phyloP scores from a whole-genome alignment of 805 yeast species.

The Vanderwaltozyma tropicalis region DNA sequence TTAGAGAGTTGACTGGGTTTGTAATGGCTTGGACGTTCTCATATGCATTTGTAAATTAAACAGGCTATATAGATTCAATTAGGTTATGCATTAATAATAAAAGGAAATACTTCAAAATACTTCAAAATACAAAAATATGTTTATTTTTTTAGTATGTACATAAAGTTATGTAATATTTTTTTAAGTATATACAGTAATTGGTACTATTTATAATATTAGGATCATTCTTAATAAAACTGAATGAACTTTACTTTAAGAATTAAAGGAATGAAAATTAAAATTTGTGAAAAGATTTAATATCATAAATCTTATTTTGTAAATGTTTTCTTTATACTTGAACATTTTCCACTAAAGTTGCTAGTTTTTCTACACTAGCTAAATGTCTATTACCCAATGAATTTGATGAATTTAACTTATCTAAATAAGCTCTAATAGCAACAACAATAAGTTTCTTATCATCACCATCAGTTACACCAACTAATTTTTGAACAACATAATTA shows the following conservation, averaged over 20 bases:
- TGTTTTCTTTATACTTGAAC: conserved; percentile 10
- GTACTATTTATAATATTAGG: not conserved
- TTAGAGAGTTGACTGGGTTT: conserved; percentile 41
- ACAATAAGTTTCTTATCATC: conserved; percentile 61
- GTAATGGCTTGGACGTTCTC: conserved; percentile 51
- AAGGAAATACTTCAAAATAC: not conserved
- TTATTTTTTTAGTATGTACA: not conserved
- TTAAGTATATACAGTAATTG: not conserved
- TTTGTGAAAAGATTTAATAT: too few species aligned
- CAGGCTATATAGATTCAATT: not conserved
- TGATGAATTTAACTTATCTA: conserved; percentile 40
- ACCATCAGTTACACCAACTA: conserved; percentile 72
- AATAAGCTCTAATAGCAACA: conserved; percentile 64
- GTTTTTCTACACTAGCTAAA: conserved; percentile 29
- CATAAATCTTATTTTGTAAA: too few species aligned
- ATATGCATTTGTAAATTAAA: conserved; percentile 35
- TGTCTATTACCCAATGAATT: conserved; percentile 28
- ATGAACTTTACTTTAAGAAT: too few species aligned
- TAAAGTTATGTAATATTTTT: not conserved
- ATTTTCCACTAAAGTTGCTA: conserved; percentile 26
- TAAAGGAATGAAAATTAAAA: too few species aligned
- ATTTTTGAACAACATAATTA: conserved; percentile 90
- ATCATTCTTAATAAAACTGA: not conserved
- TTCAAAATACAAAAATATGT: not conserved
- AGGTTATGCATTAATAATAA: not conserved